Percentiles rank a stretch among this genome's conserved stretches.
phyloP scores from a whole-genome alignment of 192 early-diverging fungal species.

The Backusella liffmaniae region DNA sequence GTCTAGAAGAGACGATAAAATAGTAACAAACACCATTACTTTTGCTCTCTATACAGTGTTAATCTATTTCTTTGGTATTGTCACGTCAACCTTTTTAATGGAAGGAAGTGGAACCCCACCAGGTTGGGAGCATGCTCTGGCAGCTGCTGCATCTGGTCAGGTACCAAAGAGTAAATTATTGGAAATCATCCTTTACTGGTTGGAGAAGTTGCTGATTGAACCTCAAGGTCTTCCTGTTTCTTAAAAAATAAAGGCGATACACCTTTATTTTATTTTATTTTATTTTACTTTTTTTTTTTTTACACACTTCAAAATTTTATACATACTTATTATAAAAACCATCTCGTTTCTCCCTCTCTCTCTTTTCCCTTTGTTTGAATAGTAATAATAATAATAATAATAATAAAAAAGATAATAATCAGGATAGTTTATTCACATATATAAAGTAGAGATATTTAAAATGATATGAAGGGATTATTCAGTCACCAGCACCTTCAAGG shows the following conservation, averaged over 20 bases:
- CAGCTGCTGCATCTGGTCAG: conserved; percentile 20
- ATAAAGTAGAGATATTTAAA: background rate
- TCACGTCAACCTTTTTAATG: conserved; percentile 45
- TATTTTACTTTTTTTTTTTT: too few relatives aligned
- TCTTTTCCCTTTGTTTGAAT: background rate
- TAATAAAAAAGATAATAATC: background rate
- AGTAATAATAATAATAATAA: background rate
- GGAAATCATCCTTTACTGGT: conserved; percentile 38
- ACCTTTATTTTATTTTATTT: too few relatives aligned
- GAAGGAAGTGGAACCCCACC: conserved; percentile 30
- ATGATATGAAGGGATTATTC: background rate
- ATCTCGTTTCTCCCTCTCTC: background rate
- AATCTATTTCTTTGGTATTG: conserved; percentile 48
- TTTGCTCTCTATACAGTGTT: conserved; percentile 48
- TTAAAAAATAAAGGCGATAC: background rate
- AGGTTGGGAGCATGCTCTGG: conserved; percentile 32
- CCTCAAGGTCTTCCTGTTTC: conserved; percentile 24
- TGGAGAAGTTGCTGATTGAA: conserved; percentile 36
- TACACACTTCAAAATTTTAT: background rate
- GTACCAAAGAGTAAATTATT: conserved; percentile 31
- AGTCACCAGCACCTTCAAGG: background rate
- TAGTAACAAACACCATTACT: conserved; percentile 44
- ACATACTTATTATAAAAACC: background rate
- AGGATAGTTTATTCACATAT: background rate
- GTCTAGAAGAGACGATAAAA: conserved; percentile 29